These are phyloP conservation scores for Macrocybe gigantea DNA, from an alignment of 768 basidiomycete species.

Conservation along the genomic window DNA sequence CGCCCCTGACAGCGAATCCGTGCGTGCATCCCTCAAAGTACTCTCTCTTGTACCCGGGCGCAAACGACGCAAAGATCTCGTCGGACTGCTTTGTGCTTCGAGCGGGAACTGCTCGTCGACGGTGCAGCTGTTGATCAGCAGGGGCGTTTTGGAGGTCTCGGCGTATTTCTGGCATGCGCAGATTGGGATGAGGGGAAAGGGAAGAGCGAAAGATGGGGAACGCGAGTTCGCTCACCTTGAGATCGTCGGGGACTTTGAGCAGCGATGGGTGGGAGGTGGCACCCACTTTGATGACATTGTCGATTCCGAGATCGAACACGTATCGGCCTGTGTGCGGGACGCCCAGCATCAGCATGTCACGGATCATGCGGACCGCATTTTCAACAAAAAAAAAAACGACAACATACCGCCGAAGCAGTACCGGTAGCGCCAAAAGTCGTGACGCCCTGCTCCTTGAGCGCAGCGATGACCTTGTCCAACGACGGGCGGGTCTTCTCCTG, in stretches of 20 bases:
- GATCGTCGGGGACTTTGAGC: conserved; percentile 26
- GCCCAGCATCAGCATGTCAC: no score
- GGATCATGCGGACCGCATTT: neutral
- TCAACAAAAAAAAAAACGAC: neutral
- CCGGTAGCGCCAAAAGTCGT: conserved; percentile 26
- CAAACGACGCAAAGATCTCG: conserved; percentile 41
- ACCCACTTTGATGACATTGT: conserved; percentile 21
- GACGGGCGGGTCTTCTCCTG: conserved; percentile 21
- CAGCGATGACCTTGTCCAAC: conserved; percentile 24
- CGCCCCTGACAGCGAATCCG: conserved; percentile 39
- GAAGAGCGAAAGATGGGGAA: neutral
- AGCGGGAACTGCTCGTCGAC: conserved; percentile 44
- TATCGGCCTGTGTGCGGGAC: conserved; percentile 15
- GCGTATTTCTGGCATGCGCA: conserved; percentile 36
- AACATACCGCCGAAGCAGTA: conserved; percentile 27
- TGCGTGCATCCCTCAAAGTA: conserved; percentile 27
- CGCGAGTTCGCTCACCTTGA: conserved; percentile 10
- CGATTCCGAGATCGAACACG: conserved; percentile 23
- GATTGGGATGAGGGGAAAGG: neutral
- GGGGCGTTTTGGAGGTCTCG: conserved; percentile 38
- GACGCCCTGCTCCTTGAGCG: conserved; percentile 29
- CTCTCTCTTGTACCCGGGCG: conserved; percentile 42
- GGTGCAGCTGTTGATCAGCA: conserved; percentile 66
- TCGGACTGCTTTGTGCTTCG: conserved; percentile 41
- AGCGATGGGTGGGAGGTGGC: conserved; percentile 29